Evolutionary conservation across 805 yeast genomes (phyloP).

Genomic region (Saturnispora silvae): DNA sequence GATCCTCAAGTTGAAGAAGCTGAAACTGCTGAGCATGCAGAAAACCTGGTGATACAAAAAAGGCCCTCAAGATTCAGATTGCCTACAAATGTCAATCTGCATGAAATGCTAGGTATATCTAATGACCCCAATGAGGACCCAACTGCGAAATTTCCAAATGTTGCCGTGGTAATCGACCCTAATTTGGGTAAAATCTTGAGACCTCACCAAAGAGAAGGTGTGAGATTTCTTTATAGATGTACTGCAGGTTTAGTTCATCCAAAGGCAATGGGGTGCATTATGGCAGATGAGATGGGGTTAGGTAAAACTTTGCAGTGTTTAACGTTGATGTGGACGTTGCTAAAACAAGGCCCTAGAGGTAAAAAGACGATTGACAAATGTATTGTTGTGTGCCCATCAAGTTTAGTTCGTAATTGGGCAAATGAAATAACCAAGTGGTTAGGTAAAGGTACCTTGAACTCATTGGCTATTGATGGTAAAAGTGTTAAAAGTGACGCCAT

Average conservation of each 20-base stretch:
- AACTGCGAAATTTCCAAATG: constrained; percentile 56
- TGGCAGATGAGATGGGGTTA: constrained; percentile 97
- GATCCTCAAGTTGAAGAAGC: constrained; percentile 4
- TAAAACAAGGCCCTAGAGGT: constrained; percentile 82
- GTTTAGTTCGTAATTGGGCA: constrained; percentile 93
- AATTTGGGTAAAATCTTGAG: constrained; percentile 69
- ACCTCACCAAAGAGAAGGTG: constrained; percentile 97
- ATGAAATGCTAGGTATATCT: constrained; percentile 70
- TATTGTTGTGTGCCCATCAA: constrained; percentile 90
- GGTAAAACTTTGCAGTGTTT: constrained; percentile 94
- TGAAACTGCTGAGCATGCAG: constrained; percentile 1
- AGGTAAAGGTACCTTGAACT: constrained; percentile 82
- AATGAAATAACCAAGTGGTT: constrained; percentile 92
- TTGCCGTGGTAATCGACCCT: constrained; percentile 95
- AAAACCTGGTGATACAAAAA: too few relatives aligned
- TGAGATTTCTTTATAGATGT: constrained; percentile 79
- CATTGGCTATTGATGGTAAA: constrained; percentile 89
- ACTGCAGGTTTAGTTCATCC: constrained; percentile 79
- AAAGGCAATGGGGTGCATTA: constrained; percentile 83
- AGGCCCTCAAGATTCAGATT: constrained; percentile 26
- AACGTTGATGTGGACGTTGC: constrained; percentile 82
- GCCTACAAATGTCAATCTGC: constrained; percentile 53
- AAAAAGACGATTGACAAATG: constrained; percentile 77
- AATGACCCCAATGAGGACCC: constrained; percentile 37
- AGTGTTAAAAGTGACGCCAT: constrained; percentile 62